Evolutionary conservation across 306 rosid genomes (phyloP).

Genomic region (Rubus parviflorus): DNA sequence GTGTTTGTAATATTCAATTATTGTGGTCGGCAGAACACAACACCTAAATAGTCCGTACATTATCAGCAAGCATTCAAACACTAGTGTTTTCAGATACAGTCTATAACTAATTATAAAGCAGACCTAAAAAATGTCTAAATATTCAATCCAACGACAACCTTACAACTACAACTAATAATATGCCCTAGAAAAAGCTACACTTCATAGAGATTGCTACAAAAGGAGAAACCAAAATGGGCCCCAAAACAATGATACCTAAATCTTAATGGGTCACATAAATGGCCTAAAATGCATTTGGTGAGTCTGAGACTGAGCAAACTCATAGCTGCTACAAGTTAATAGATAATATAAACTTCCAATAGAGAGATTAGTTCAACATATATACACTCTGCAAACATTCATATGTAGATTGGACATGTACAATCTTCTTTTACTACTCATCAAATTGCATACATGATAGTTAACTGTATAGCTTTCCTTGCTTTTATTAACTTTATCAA

Average conservation of each 20-base stretch:
- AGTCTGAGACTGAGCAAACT: not conserved
- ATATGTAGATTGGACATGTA: not conserved
- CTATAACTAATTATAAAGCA: not conserved
- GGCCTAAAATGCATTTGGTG: not conserved
- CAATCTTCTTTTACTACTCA: not conserved
- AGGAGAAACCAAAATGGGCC: not conserved
- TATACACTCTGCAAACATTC: not conserved
- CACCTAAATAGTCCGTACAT: too few relatives aligned
- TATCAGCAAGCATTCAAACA: not conserved
- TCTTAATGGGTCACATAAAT: not conserved
- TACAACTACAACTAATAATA: not conserved
- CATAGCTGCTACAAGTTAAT: not conserved
- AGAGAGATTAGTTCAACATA: not conserved
- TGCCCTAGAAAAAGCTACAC: not conserved
- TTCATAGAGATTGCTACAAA: not conserved
- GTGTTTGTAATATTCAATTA: too few relatives aligned
- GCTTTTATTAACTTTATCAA: slow-evolving; percentile 22
- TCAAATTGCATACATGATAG: not conserved
- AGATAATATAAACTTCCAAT: not conserved
- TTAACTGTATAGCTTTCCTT: slow-evolving; percentile 24
- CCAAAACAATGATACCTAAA: not conserved
- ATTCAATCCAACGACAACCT: not conserved
- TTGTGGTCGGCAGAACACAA: too few relatives aligned
- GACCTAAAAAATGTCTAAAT: not conserved
- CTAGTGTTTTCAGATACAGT: not conserved